Percentiles rank a stretch among this genome's conserved stretches.
These are phyloP conservation scores for Pichia sp. DNA, from an alignment of 1,139 yeast genomes.

Conservation along the genomic window DNA sequence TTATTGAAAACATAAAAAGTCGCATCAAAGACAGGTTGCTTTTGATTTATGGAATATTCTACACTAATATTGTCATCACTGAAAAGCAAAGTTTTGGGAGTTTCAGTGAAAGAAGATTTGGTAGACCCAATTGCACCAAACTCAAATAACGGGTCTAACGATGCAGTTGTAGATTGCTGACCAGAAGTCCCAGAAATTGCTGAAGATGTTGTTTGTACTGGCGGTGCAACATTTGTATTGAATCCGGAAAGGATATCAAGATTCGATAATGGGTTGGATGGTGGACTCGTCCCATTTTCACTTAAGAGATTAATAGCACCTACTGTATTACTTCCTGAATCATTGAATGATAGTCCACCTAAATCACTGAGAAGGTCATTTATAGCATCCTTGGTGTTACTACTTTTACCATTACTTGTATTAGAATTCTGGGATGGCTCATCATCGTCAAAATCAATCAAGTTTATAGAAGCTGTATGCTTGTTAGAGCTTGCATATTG, in stretches of 20 bases:
- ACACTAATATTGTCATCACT: conserved; percentile 47
- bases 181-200: background rate
- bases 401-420: conserved; percentile 11
- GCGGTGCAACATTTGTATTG: conserved; percentile 5
- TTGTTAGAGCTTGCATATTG: conserved; percentile 46
- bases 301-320: conserved; percentile 33
- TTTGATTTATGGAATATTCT: conserved; percentile 38
- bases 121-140: background rate
- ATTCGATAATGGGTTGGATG: conserved; percentile 10
- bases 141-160: conserved; percentile 2
- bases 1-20: conserved; percentile 44
- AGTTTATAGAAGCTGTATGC: conserved; percentile 35
- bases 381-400: conserved; percentile 40
- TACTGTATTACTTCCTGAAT: conserved; percentile 22
- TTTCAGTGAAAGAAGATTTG: conserved; percentile 12
- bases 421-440: conserved; percentile 12
- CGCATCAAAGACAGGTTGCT: conserved; percentile 32
- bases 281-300: conserved; percentile 17
- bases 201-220: conserved; percentile 4
- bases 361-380: conserved; percentile 69
- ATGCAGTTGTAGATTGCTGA: background rate
- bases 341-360: conserved; percentile 48
- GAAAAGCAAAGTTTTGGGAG: conserved; percentile 28
- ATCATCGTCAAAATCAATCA: conserved; percentile 67
- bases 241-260: conserved; percentile 17